A percentile compares a stretch with the other conserved stretches of the same genome.
These are phyloP conservation scores for Hypoxylon sp. DNA, from an alignment of 2,329 filamentous ascomycete genomes.

Conservation along the genomic window DNA sequence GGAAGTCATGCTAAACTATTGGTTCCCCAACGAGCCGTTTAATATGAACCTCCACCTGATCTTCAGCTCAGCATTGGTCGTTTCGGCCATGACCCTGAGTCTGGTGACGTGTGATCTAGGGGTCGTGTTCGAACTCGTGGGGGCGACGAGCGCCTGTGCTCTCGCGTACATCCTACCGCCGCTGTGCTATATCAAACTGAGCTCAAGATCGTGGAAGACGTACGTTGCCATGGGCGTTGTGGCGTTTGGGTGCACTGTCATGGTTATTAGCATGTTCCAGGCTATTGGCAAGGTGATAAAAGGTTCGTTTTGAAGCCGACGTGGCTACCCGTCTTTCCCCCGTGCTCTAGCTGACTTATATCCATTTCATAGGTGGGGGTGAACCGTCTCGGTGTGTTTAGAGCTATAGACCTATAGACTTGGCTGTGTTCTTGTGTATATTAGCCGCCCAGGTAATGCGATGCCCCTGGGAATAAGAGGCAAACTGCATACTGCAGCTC, in stretches of 20 bases:
- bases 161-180: constrained; percentile 96
- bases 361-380: constrained; percentile 47
- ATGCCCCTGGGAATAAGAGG: constrained; percentile 30
- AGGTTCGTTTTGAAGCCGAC: constrained; percentile 56
- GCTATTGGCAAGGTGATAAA: constrained; percentile 77
- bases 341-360: constrained; percentile 37
- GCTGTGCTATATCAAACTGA: constrained; percentile 94
- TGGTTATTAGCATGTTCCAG: constrained; percentile 84
- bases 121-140: constrained; percentile 94
- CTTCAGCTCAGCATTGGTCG: constrained; percentile 87
- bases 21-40: constrained; percentile 78
- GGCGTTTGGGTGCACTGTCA: constrained; percentile 82
- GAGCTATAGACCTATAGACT: constrained; percentile 24
- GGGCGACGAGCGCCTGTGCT: constrained; percentile 92
- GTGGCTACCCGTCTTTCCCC: constrained; percentile 30
- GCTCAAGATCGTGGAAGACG: constrained; percentile 80
- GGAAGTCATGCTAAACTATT: constrained; percentile 95
- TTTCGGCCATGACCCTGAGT: constrained; percentile 81
- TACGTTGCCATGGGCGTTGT: constrained; percentile 80
- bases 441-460: constrained; percentile 35
- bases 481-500: constrained; percentile 37
- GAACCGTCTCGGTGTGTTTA: constrained; percentile 53
- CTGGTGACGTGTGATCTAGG: constrained; percentile 94
- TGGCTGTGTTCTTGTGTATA: constrained; percentile 24
- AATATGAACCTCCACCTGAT: constrained; percentile 87